phyloP scores from a whole-genome alignment of 352 stramenopile genomes.

The Globisporangium solare region DNA sequence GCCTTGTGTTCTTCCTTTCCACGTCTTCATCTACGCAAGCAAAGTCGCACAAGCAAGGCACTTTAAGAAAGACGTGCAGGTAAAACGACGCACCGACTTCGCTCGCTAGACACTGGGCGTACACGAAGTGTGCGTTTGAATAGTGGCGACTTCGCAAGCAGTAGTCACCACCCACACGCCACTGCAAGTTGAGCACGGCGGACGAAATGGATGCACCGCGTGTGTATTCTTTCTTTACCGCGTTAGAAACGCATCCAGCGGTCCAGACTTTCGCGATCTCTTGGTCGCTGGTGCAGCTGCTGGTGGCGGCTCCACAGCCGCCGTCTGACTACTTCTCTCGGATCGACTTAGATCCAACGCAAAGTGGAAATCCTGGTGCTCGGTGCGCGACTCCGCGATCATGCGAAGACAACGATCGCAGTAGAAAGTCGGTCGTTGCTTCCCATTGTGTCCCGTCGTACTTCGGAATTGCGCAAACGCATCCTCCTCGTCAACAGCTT shows the following conservation, averaged over 20 bases:
- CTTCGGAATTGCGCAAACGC: conserved; percentile 18
- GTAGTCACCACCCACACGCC: too few species aligned
- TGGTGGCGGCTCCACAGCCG: conserved; percentile 14
- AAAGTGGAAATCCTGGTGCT: conserved; percentile 63
- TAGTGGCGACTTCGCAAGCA: too few species aligned
- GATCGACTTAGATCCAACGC: conserved; percentile 35
- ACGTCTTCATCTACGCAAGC: too few species aligned
- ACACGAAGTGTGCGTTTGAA: too few species aligned
- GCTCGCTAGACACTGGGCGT: too few species aligned
- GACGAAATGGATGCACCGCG: too few species aligned
- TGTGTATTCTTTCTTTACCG: conserved; percentile 6
- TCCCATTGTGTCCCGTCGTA: background rate
- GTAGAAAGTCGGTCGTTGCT: conserved; percentile 12
- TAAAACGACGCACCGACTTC: too few species aligned
- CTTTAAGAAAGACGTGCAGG: too few species aligned
- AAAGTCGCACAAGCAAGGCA: too few species aligned
- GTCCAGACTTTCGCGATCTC: conserved; percentile 26
- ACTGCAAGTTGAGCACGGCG: too few species aligned
- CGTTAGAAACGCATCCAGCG: conserved; percentile 46
- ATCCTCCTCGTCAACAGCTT: background rate
- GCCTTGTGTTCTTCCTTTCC: background rate
- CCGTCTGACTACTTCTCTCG: conserved; percentile 12
- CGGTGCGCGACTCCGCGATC: conserved; percentile 26
- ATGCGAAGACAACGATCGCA: conserved; percentile 34
- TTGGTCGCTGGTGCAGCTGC: background rate